Conservation (phyloP, 2,329 filamentous ascomycete species). For the Calonectria naviculata region DNA sequence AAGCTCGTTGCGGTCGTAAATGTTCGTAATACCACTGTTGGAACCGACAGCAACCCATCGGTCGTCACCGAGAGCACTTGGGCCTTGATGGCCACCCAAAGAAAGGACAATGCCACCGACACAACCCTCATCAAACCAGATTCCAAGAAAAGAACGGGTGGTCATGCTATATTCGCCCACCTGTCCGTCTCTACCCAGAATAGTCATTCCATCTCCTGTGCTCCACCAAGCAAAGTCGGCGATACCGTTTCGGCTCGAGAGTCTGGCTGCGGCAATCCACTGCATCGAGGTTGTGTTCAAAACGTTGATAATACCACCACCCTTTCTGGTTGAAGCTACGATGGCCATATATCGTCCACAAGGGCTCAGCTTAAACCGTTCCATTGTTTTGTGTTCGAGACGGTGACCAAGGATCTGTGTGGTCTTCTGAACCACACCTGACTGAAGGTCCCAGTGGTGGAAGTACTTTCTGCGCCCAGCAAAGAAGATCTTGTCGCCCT, state of each 20-base stretch:
- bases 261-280: conserved; percentile 85
- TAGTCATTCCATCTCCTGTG: conserved; percentile 82
- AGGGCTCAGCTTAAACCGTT: conserved; percentile 87
- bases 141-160: conserved; percentile 75
- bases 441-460: conserved; percentile 90
- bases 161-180: conserved; percentile 88
- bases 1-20: conserved; percentile 86
- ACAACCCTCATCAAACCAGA: conserved; percentile 92
- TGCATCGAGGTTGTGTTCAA: conserved; percentile 84
- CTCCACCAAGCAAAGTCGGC: conserved; percentile 96
- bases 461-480: conserved; percentile 91
- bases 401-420: conserved; percentile 79
- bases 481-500: conserved; percentile 85
- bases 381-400: conserved; percentile 90
- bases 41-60: conserved; percentile 91
- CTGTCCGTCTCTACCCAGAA: conserved; percentile 88
- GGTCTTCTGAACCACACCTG: conserved; percentile 86
- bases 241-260: conserved; percentile 85
- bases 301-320: conserved; percentile 89
- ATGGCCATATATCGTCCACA: conserved; percentile 89
- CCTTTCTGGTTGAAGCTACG: conserved; percentile 82
- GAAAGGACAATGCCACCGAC: conserved; percentile 86
- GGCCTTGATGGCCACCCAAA: conserved; percentile 77
- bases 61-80: conserved; percentile 76
- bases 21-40: conserved; percentile 87